phyloP scores from a whole-genome alignment of 495 filamentous ascomycete species.

The Haplographium delicatum region DNA sequence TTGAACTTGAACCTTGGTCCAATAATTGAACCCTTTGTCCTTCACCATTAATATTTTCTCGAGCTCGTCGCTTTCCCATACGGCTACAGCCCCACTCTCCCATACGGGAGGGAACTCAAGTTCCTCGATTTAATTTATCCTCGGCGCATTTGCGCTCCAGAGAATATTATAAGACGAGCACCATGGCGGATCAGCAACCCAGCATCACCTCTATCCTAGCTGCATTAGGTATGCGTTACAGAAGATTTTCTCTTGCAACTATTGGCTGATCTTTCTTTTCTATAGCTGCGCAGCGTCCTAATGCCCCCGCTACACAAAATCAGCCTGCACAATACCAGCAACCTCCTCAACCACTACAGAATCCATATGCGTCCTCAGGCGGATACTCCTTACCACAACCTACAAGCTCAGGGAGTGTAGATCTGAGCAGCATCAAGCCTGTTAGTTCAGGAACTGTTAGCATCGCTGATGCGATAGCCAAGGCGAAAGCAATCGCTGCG shows the following conservation, averaged over 20 bases:
- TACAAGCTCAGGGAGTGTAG: constrained; percentile 60
- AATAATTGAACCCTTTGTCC: no score
- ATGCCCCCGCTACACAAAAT: constrained; percentile 34
- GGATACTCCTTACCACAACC: constrained; percentile 60
- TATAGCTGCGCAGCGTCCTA: constrained; percentile 40
- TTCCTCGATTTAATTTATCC: neutral
- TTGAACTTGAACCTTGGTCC: no score
- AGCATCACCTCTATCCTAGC: constrained; percentile 51
- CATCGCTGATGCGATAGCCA: constrained; percentile 66
- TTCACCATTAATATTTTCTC: no score
- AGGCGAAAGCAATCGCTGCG: constrained; percentile 64
- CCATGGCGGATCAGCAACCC: constrained; percentile 37
- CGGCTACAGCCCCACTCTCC: no score
- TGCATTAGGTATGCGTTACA: constrained; percentile 39
- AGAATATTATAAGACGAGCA: constrained; percentile 4
- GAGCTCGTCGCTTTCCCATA: no score
- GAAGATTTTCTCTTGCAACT: neutral
- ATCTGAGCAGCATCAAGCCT: constrained; percentile 70
- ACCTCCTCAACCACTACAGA: constrained; percentile 27
- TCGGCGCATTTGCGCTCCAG: neutral
- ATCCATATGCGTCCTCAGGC: constrained; percentile 33
- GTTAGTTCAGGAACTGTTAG: constrained; percentile 67
- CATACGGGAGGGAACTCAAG: neutral
- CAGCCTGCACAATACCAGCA: constrained; percentile 40
- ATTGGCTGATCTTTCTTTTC: constrained; percentile 11